Evolutionary conservation across 495 filamentous ascomycete genomes (phyloP), one percentile per base, ranked within the genome.

Genomic region (Penicillium flavigenum): DNA sequence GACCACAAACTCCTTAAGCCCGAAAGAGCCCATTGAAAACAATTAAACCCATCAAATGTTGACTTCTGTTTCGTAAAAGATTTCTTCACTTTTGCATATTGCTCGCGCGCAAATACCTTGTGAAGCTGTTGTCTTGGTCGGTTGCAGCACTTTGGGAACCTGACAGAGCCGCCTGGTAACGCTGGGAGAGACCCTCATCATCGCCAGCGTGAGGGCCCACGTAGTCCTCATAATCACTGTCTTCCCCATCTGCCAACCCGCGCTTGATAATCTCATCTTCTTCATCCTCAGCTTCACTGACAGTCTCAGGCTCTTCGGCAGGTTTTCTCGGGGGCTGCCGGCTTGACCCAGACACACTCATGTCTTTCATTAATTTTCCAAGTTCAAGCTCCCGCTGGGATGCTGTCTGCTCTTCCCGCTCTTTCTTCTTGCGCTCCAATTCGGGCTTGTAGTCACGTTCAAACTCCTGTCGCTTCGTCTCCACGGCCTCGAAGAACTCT

Each of bases 301-400:
- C 72, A 38, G 79, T 81, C 59, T 80, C 79, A 22, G 73, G 64
- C 39, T 72, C 73, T 10, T 62, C 56, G 26, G 58, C 51, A 8
- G 58, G 41, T 4, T 66, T 66, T 52, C 64, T 60, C 22, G 52
- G 58, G 26, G 67, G 68, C 49, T 66, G 66, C 38, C 62, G 61
- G 12, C 68, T 68, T n/a, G 76, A 69, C 6, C 78, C 78, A 17
- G 80, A 78, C 62, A 98, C 87, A 32, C 83, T 81, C 89, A 99
- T 93, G 60, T 93, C 94, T 66, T 88, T 88, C 93, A 99, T 96
- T 72, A 98, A 78, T 78, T 88, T 90, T 24, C 88, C 87, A 39
- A 98, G 75, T 66, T 98, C 92, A 64, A 88, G 81, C 65, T 96
- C 85, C 36, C 90, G 78, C 54, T 79, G 76, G 55, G 83, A 80